Percentiles rank a stretch among this genome's conserved stretches.
Evolutionary conservation across 805 yeast genomes (phyloP).

Genomic region (Saturnispora sanitii): DNA sequence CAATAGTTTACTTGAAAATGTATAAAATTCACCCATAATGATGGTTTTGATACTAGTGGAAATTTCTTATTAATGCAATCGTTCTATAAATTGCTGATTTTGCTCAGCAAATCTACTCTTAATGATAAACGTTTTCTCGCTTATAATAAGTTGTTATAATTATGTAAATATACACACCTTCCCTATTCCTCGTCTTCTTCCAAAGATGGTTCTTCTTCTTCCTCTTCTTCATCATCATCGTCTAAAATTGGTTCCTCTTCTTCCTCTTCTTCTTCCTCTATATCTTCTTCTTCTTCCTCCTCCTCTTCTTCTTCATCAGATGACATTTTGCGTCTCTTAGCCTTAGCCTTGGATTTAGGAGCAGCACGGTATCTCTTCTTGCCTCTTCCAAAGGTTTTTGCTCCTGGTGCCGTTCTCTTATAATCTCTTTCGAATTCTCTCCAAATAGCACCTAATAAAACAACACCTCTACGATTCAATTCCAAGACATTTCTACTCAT

Average conservation of each 20-base stretch:
- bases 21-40: slow-evolving; percentile 62
- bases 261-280: slow-evolving; percentile 3
- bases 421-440: slow-evolving; percentile 46
- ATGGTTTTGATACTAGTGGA: no score
- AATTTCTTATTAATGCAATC: no score
- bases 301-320: background rate
- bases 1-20: slow-evolving; percentile 51
- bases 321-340: background rate
- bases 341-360: background rate
- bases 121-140: no score
- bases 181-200: slow-evolving; percentile 8
- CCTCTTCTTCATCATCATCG: slow-evolving; percentile 1
- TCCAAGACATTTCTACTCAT: slow-evolving; percentile 72
- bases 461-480: slow-evolving; percentile 69
- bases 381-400: background rate
- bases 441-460: slow-evolving; percentile 63
- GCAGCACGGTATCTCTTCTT: no score
- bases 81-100: no score
- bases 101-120: no score
- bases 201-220: slow-evolving; percentile 2
- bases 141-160: no score
- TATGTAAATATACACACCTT: no score
- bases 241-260: slow-evolving; percentile 4
- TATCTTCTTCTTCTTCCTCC: slow-evolving; percentile 5
- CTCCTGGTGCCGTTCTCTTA: slow-evolving; percentile 1